Evolutionary conservation across 495 filamentous ascomycete genomes (phyloP), one percentile per base, ranked within the genome.

Genomic region (Xylaria bambusicola): DNA sequence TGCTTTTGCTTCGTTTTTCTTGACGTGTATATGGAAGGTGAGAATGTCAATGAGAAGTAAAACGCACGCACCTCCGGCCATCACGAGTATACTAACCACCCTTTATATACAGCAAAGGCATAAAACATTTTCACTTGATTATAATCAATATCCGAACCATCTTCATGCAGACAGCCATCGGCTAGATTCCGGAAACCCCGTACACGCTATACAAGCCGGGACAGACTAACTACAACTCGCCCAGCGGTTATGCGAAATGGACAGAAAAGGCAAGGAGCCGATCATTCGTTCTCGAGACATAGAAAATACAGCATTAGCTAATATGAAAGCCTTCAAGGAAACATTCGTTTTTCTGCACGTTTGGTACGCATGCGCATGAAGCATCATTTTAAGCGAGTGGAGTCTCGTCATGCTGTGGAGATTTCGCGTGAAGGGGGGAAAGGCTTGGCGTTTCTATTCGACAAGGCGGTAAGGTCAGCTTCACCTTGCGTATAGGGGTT

Each of bases 371-470:
- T 3, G 8, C 6, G 48, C 48, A 51, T 51, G 29, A 51, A 50
- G 5, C 48, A 7, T 51, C 48, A 51, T 51, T 51, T 51, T 29
- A 20, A 15, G 17, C 5, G 8, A 36, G 48, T 51, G 48, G 48
- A 36, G 48, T 31, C 2, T 2, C 18, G 33, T 51, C 48, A 51
- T 51, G 48, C 48, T 21, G 29, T 36, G 48, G 47, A 24, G 27
- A 7, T 27, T 17, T 35, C 27, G 47, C 18, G 7, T 21, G 6
- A 15, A 38, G 5, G 36, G 3, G 36, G n/a, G n/a, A n/a, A n/a
- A 38, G 36, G 36, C 47, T 50, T 50, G 47, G 47, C 47, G 45
- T 8, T 45, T 10, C 31, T n/a, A n/a, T n/a, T n/a, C n/a, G 10
- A 33, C 29, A 5, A 33, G 29, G 29, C 29, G 29, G 29, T 33